These are phyloP conservation scores for Prunus mira DNA, from an alignment of 306 rosid genomes.

Conservation along the genomic window DNA sequence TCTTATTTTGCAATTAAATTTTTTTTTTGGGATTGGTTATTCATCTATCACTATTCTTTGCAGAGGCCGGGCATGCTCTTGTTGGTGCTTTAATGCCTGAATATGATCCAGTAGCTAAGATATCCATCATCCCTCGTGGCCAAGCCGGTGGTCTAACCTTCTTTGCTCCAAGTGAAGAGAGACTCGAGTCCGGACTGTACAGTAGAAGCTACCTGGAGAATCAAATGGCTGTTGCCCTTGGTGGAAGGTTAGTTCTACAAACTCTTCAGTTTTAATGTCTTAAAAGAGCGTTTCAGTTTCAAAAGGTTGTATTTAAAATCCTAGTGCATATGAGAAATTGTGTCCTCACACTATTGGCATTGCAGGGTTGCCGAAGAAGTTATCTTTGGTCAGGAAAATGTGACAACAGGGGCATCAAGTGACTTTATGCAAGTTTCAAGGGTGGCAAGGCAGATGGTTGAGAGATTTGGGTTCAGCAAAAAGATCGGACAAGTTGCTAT, in stretches of 20 bases:
- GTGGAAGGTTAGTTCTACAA: slow-evolving; percentile 45
- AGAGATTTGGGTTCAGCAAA: slow-evolving; percentile 97
- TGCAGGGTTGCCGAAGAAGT: slow-evolving; percentile 94
- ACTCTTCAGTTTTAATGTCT: not conserved
- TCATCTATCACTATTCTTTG: slow-evolving; percentile 15
- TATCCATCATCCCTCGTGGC: slow-evolving; percentile 94
- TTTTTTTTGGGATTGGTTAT: not conserved
- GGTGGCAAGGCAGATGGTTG: slow-evolving; percentile 98
- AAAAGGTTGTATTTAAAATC: not conserved
- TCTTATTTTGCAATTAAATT: not conserved
- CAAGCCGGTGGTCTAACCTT: slow-evolving; percentile 72
- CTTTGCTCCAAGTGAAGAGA: slow-evolving; percentile 67
- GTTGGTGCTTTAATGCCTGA: slow-evolving; percentile 72
- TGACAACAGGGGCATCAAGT: slow-evolving; percentile 95
- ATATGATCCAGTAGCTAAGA: slow-evolving; percentile 86
- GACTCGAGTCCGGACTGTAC: slow-evolving; percentile 74
- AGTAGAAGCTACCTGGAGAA: slow-evolving; percentile 99
- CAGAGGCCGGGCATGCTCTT: slow-evolving; percentile 98
- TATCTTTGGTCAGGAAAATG: slow-evolving; percentile 66
- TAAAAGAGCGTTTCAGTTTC: not conserved
- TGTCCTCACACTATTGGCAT: slow-evolving; percentile 2
- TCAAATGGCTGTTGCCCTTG: slow-evolving; percentile 99
- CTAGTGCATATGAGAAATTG: not conserved
- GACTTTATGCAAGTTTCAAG: slow-evolving; percentile 99
- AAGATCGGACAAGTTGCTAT: slow-evolving; percentile 92